Evolutionary conservation across 805 yeast genomes (phyloP), one percentile per base, ranked within the genome.

Genomic region (Candida glaebosa): DNA sequence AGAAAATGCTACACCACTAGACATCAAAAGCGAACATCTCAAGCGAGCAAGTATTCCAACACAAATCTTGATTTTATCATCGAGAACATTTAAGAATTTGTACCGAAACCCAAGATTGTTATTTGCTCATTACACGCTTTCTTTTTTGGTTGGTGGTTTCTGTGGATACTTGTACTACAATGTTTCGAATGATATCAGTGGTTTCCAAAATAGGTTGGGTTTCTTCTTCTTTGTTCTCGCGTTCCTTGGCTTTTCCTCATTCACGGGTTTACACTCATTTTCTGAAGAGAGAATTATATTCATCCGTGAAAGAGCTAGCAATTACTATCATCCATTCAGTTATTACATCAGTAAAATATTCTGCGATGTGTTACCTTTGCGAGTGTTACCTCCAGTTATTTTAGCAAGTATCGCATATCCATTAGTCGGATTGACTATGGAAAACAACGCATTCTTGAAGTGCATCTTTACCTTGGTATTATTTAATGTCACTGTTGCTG

Each of bases 191-290:
- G 96, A 91, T 59, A 91, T 93, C 41, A 82, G 96, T 54, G 99
- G 99, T 0, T 93, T 93, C 71, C 99, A 93, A 61, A 93, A 93
- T 63, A 75, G 99, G 52, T 72, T 93, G 49, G 99, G 99, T 0
- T 69, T 93, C 45, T 93, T 93, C 63, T 91, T 93, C 70, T 93
- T 93, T 61, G 65, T 90, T 39, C 71, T 93, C 46, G 87, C 98
- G 3, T 77, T 90, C 54, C 90, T 93, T 69, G 99, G 99, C 0
- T 93, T 93, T 61, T 84, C 95, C 1, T 84, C 98, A 0, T 73
- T 93, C 54, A 91, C 98, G 0, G 95, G 97, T 0, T 69, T 93
- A 40, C 91, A 89, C 50, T 79, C 96, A 3, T 93, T 93, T 61
- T 81, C 96, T 0, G 75, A 79, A 40, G 99, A 93, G 59, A 74